phyloP scores from a whole-genome alignment of 2,329 filamentous ascomycete genomes.

The Aschersonia sp. region DNA sequence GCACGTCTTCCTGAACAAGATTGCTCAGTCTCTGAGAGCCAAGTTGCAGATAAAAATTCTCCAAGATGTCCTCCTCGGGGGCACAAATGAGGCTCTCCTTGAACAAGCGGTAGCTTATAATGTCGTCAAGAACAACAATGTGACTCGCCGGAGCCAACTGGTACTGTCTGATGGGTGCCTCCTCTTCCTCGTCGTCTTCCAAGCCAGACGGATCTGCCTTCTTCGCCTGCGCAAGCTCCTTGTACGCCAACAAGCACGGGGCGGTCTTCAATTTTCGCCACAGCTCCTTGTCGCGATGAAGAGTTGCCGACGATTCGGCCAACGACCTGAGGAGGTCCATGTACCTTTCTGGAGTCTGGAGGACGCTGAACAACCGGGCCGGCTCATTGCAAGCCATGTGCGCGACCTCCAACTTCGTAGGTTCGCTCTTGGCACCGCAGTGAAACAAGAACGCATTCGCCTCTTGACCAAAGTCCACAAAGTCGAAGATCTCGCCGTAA shows the following conservation, averaged over 20 bases:
- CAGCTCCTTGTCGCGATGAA: slow-evolving; percentile 69
- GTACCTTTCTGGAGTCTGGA: slow-evolving; percentile 77
- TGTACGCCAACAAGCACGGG: slow-evolving; percentile 70
- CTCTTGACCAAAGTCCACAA: slow-evolving; percentile 81
- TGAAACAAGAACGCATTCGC: slow-evolving; percentile 81
- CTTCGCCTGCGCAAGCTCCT: slow-evolving; percentile 42
- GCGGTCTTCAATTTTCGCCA: slow-evolving; percentile 62
- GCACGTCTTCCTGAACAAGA: slow-evolving; percentile 64
- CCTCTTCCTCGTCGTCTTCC: slow-evolving; percentile 34
- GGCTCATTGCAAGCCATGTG: slow-evolving; percentile 73
- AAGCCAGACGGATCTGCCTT: slow-evolving; percentile 34
- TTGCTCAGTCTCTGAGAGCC: slow-evolving; percentile 64
- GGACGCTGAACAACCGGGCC: slow-evolving; percentile 61
- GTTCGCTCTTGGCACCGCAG: slow-evolving; percentile 82
- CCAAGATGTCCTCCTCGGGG: slow-evolving; percentile 76
- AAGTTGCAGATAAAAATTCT: slow-evolving; percentile 70
- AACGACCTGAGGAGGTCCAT: slow-evolving; percentile 67
- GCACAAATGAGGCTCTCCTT: slow-evolving; percentile 72
- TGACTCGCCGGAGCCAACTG: slow-evolving; percentile 57
- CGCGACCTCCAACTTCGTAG: slow-evolving; percentile 74
- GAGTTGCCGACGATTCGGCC: slow-evolving; percentile 51
- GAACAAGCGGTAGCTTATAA: slow-evolving; percentile 78
- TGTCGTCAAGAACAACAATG: slow-evolving; percentile 75
- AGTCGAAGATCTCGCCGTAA: slow-evolving; percentile 89
- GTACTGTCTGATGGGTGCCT: slow-evolving; percentile 58